Base-by-base conservation (phyloP, 371 early-diverging fungal species). In the Rhizopus arrhizus region DNA sequence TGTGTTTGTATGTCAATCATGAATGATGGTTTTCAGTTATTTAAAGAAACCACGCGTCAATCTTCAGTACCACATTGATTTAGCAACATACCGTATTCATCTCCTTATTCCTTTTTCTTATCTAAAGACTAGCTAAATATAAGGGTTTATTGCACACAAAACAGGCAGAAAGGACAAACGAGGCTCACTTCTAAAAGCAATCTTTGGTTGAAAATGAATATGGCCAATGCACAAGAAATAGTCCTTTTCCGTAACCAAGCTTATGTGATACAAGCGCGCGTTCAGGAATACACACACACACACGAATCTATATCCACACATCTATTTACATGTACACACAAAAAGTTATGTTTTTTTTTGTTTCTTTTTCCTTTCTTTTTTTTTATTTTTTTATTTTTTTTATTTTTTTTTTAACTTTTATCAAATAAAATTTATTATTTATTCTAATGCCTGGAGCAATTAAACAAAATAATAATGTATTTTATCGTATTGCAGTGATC, bases 401-500 rank as follows among this genome's bases (percentile, higher is more conserved):
- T 48, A 33, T 48, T 31, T 13, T 31, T 48, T 11, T 22, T 45
- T 11, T 45, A 22, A 4, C 7, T 31, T 4, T 9, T 48, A 29
- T 1, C 22, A 28, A 43, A 13, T 5, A 11, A 11, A 13, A 43
- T 43, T 15, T n/a, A n/a, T 43, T 43, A 43, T 43, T 43, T 43
- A 11, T 43, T 6, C 15, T 41, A 33, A 65, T 65, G 61, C 53
- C 61, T 56, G 54, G 48, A 45, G 51, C 53, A 52, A 22, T 15
- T 40, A 42, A 9, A 16, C 34, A 41, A 29, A 53, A 58, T 13
- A 35, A 46, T 29, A 15, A 56, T 56, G 9, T 7, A 36, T 6
- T 33, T 47, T 15, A 2, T 49, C 54, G 58, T 11, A 51, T 61
- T 31, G 61, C 69, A 57, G 69, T 69, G 3, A 61, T 69, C 22